Percentiles rank a stretch among this genome's conserved stretches.
phyloP scores from a whole-genome alignment of 129 eudicot genomes.

The Scalesia atractyloides region DNA sequence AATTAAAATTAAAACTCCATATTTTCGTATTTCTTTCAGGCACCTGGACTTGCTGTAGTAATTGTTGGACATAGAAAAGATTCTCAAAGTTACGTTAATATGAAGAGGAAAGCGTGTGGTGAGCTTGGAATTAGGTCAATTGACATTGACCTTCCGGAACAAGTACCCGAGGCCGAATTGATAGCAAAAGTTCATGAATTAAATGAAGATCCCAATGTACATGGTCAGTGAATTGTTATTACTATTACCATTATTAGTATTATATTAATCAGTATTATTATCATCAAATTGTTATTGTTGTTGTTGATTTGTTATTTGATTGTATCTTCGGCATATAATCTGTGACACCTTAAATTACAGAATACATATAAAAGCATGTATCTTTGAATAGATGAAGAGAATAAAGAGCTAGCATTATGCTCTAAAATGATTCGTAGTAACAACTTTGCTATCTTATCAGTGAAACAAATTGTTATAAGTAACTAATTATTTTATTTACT shows the following conservation, averaged over 20 bases:
- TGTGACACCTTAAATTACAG: not conserved
- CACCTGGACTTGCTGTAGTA: constrained; percentile 94
- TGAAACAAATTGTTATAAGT: too few relatives aligned
- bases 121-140: constrained; percentile 84
- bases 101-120: constrained; percentile 93
- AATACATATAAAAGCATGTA: not conserved
- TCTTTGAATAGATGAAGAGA: too few relatives aligned
- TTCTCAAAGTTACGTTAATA: constrained; percentile 86
- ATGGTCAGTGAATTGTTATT: constrained; percentile 53
- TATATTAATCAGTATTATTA: too few relatives aligned
- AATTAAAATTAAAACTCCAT: not conserved
- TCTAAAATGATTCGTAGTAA: too few relatives aligned
- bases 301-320: not conserved
- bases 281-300: not conserved
- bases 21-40: constrained; percentile 38
- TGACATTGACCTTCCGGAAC: constrained; percentile 78
- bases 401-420: too few relatives aligned
- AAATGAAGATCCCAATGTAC: constrained; percentile 78
- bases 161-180: constrained; percentile 76
- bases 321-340: not conserved
- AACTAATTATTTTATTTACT: too few relatives aligned
- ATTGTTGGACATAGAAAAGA: constrained; percentile 90
- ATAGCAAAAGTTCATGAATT: constrained; percentile 82
- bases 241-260: too few relatives aligned
- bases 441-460: too few relatives aligned